A percentile compares a stretch with the other conserved stretches of the same genome.
Evolutionary conservation across 257 asterid species (phyloP).

Genomic region (Striga asiatica): DNA sequence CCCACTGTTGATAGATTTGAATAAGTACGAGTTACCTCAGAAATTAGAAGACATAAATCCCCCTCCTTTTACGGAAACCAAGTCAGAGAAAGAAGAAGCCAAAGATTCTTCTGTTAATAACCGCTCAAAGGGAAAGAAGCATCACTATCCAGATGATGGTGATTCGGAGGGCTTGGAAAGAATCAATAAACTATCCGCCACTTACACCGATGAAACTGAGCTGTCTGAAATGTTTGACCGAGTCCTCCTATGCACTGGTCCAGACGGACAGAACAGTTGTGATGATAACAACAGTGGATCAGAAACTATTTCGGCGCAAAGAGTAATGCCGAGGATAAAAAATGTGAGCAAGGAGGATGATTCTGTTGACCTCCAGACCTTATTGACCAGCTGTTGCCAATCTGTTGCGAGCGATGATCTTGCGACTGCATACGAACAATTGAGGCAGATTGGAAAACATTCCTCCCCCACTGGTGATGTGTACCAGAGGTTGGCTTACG

Average conservation of each 20-base stretch:
- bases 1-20: constrained; percentile 65
- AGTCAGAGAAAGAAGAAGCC: constrained; percentile 44
- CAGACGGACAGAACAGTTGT: constrained; percentile 22
- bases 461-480: constrained; percentile 67
- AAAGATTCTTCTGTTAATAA: constrained; percentile 23
- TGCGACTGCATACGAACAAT: constrained; percentile 55
- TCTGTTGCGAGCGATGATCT: constrained; percentile 70
- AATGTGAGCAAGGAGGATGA: constrained; percentile 36
- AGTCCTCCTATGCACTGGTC: constrained; percentile 53
- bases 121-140: constrained; percentile 59
- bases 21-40: constrained; percentile 53
- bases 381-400: constrained; percentile 71
- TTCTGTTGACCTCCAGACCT: constrained; percentile 62
- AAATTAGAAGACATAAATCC: constrained; percentile 39
- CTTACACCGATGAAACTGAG: constrained; percentile 55
- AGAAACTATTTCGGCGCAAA: not conserved
- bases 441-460: constrained; percentile 60
- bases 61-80: constrained; percentile 24
- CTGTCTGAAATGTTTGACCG: constrained; percentile 71
- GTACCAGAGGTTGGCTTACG: constrained; percentile 61
- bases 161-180: constrained; percentile 50
- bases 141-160: constrained; percentile 46
- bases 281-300: no score
- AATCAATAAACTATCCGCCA: constrained; percentile 76
- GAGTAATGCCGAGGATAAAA: constrained; percentile 24